Evolutionary conservation across 768 basidiomycete genomes (phyloP), one percentile per base, ranked within the genome.

Genomic region (Dentipellis fragilis): DNA sequence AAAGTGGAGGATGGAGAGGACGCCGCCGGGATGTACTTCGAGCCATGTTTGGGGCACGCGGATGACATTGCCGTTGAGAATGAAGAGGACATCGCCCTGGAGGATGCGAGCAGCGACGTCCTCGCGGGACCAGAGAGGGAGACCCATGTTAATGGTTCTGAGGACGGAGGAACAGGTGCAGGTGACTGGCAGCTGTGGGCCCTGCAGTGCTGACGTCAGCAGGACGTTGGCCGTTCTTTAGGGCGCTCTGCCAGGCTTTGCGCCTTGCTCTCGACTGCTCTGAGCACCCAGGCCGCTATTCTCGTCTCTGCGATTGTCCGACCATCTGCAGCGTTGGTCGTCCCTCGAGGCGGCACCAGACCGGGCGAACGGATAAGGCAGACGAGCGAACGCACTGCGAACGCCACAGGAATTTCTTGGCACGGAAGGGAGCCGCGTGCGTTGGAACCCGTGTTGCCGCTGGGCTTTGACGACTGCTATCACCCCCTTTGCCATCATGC

Each of bases 1-100:
- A 64, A 93, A 97, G 71, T 99, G 96, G 22, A 95, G 82, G 56
- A 99, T 81, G 12, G 93, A 79, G 50, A 97, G 84, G 4, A 80
- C 69, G 39, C 95, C 93, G 45, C 96, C 96, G 0, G 96, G 96
- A 66, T 98, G 95, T 4, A 80, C 74, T 4, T 78, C 71, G n/a
- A 93, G 81, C 93, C 93, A 97, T 12, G 74, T 67, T 10, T 74
- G 69, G 6, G 91, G 81, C 12, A 92, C 80, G 49, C 77, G 77
- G 51, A 86, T 78, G 62, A 86, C 78, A 55, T 76, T 72, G 63
- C 75, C 74, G 65, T 77, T 71, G 73, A 86, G 86, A 58, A 95
- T 75, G 74, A 95, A 75, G 65, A 94, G 81, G 54, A 71, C 69
- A 55, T 90, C 83, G 49, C 93, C 93, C 2, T 73, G 73, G 66